phyloP scores from a whole-genome alignment of 1,284 basidiomycete species.

The Laetiporus sulphureus region DNA sequence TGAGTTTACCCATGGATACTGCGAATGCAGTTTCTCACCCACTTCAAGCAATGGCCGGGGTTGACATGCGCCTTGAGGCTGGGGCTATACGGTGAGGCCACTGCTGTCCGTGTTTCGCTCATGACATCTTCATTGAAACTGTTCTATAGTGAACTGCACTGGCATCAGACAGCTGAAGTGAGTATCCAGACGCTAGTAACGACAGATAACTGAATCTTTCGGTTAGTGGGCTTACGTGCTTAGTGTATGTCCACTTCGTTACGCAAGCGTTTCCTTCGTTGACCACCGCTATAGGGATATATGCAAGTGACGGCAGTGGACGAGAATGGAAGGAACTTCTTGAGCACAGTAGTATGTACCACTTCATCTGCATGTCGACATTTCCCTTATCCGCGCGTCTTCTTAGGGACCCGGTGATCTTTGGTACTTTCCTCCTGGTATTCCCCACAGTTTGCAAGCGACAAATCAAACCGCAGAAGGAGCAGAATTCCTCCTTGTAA shows the following conservation, averaged over 20 bases:
- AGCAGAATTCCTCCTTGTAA: constrained; percentile 63
- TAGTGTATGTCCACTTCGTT: constrained; percentile 30
- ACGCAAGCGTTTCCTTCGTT: background rate
- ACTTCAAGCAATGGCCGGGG: constrained; percentile 50
- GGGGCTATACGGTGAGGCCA: constrained; percentile 51
- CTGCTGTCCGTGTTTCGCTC: no score
- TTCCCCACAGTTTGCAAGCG: constrained; percentile 51
- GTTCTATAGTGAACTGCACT: constrained; percentile 54
- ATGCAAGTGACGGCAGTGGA: constrained; percentile 61
- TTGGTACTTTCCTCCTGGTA: constrained; percentile 70
- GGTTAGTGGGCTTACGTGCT: constrained; percentile 60
- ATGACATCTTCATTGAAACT: background rate
- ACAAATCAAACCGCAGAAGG: constrained; percentile 48
- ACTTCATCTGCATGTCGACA: background rate
- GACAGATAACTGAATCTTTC: constrained; percentile 6
- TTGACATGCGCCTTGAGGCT: constrained; percentile 62
- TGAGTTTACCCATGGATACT: constrained; percentile 19
- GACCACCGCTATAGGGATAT: constrained; percentile 36
- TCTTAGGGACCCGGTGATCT: constrained; percentile 31
- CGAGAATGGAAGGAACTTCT: constrained; percentile 52
- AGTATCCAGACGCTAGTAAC: constrained; percentile 6
- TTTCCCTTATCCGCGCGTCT: background rate
- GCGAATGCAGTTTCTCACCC: no score
- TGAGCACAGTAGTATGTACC: constrained; percentile 37
- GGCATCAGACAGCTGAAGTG: constrained; percentile 65